Evolutionary conservation across 805 yeast species (phyloP).

Genomic region (Hanseniaspora hatyaiensis): DNA sequence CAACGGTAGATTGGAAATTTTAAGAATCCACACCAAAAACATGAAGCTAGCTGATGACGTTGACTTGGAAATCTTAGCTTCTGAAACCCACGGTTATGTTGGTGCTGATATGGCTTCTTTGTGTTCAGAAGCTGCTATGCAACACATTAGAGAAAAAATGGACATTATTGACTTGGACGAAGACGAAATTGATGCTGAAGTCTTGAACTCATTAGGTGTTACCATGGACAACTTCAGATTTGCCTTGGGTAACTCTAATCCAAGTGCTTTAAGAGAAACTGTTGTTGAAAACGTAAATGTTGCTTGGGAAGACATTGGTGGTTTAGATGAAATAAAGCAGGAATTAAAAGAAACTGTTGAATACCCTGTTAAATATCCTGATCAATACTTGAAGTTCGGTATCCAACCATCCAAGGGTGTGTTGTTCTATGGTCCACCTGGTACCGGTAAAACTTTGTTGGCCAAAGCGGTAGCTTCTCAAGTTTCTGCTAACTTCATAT

Average conservation of each 20-base stretch:
- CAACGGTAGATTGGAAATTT: conserved; percentile 91
- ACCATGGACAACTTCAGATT: conserved; percentile 98
- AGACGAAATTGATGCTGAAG: conserved; percentile 94
- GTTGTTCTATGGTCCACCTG: conserved; percentile 97
- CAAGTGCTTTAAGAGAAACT: conserved; percentile 97
- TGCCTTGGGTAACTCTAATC: conserved; percentile 94
- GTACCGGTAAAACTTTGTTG: conserved; percentile 97
- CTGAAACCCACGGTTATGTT: conserved; percentile 98
- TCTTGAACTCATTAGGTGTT: conserved; percentile 89
- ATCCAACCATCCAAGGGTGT: conserved; percentile 97
- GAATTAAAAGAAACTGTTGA: conserved; percentile 98
- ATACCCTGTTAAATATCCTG: conserved; percentile 97
- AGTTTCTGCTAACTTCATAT: conserved; percentile 94
- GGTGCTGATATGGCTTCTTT: conserved; percentile 98
- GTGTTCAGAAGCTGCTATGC: conserved; percentile 99
- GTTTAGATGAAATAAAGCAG: conserved; percentile 87
- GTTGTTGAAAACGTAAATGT: conserved; percentile 97
- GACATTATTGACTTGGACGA: conserved; percentile 91
- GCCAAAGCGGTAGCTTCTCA: conserved; percentile 99
- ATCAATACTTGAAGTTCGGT: conserved; percentile 95
- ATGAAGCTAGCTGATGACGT: conserved; percentile 95
- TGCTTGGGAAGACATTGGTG: conserved; percentile 99
- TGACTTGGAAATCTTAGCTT: conserved; percentile 87
- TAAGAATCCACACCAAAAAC: conserved; percentile 95
- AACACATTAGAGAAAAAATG: conserved; percentile 99